Conservation (phyloP, 2,329 filamentous ascomycete species). For the Aureobasidium leucospermi region DNA sequence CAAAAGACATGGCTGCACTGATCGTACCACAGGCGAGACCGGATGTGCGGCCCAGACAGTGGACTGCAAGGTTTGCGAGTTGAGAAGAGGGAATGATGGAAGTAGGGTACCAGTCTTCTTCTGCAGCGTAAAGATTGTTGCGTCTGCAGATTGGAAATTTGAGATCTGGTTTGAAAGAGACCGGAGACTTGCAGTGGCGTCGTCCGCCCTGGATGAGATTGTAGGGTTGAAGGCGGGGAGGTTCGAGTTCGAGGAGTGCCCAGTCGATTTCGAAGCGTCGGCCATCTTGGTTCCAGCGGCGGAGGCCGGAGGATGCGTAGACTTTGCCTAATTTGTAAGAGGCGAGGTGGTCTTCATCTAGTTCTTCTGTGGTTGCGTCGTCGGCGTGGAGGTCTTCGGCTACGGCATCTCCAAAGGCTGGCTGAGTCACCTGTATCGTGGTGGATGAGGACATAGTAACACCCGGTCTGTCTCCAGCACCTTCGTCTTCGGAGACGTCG, state of each 20-base stretch:
- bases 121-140: slow-evolving; percentile 17
- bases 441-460: slow-evolving; percentile 68
- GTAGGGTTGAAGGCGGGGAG: slow-evolving; percentile 60
- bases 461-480: slow-evolving; percentile 64
- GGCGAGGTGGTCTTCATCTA: slow-evolving; percentile 72
- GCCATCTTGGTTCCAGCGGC: slow-evolving; percentile 50
- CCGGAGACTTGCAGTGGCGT: slow-evolving; percentile 28
- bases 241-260: slow-evolving; percentile 77
- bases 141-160: slow-evolving; percentile 20
- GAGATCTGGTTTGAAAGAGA: slow-evolving; percentile 27
- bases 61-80: slow-evolving; percentile 70
- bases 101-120: slow-evolving; percentile 31
- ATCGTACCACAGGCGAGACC: slow-evolving; percentile 76
- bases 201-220: slow-evolving; percentile 60
- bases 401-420: slow-evolving; percentile 65
- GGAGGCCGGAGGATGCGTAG: slow-evolving; percentile 83
- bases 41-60: slow-evolving; percentile 81
- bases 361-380: slow-evolving; percentile 61
- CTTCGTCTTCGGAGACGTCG: slow-evolving; percentile 21
- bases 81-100: slow-evolving; percentile 50
- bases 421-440: slow-evolving; percentile 79
- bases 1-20: slow-evolving; percentile 67
- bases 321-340: slow-evolving; percentile 75
- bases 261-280: slow-evolving; percentile 86
- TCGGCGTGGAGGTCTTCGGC: slow-evolving; percentile 72